Evolutionary conservation across 371 early-diverging fungal species (phyloP), one percentile per base, ranked within the genome.

Genomic region (Mortierella polycephala): DNA sequence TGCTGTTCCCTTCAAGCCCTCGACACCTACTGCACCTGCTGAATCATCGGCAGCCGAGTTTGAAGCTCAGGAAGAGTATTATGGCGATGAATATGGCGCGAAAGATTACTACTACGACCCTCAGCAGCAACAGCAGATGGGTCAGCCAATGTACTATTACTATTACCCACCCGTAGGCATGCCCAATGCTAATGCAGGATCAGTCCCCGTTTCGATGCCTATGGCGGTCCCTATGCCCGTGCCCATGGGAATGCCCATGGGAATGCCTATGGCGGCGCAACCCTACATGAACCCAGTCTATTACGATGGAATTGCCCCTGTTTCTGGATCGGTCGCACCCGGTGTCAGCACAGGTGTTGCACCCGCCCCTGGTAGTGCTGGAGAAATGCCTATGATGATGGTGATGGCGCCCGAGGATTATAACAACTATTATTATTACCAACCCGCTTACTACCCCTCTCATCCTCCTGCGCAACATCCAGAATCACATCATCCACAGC

Each of bases 141-240:
- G 56, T 5, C 76, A 76, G 57, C 76, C 76, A 16, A 64, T 76
- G 67, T 71, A 71, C 30, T 76, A 76, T 20, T 76, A 76, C 21
- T 76, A 71, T 20, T 76, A 76, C 51, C 76, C 76, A 11, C 64
- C 76, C 11, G 53, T 64, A 20, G 64, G 50, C 18, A 60, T 64
- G 51, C 42, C 67, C 7, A 68, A 45, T 42, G 61, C 64, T 20
- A 51, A 30, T 21, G 52, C 64, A 10, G 69, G 66, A 23, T 47
- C 64, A 0, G 37, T 49, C 4, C 62, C 89, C 87, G 89, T 50
- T 85, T 95, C 59, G 92, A 94, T 84, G 91, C 95, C 70, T 92
- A 95, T 89, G 92, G 90, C 86, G 89, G 94, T 75, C 87, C 93
- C 83, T 92, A 93, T 91, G 85, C 94, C 55, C 12, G 50, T 62